Evolutionary conservation across 352 stramenopile species (phyloP).

Genomic region (Pythium volutum): DNA sequence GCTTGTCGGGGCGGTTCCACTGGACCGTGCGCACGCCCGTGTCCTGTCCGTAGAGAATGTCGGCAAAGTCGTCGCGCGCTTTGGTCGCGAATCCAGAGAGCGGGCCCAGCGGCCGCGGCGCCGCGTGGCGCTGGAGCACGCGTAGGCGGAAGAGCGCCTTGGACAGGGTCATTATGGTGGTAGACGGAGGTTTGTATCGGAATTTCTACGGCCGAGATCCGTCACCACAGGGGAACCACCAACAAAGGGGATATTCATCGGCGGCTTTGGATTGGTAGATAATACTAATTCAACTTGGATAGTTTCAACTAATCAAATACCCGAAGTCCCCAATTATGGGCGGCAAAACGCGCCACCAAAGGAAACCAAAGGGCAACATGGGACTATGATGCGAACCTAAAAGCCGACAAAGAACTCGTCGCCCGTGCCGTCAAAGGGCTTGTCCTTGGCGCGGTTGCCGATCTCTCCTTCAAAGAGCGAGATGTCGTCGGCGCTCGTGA

Average conservation of each 20-base stretch:
- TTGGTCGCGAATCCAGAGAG: slow-evolving; percentile 31
- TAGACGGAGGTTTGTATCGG: background rate
- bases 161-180: slow-evolving; percentile 12
- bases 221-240: background rate
- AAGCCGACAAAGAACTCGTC: slow-evolving; percentile 74
- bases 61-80: slow-evolving; percentile 44
- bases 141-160: slow-evolving; percentile 37
- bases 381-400: slow-evolving; percentile 23
- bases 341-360: too few relatives aligned
- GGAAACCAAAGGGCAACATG: background rate
- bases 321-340: background rate
- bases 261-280: slow-evolving; percentile 22
- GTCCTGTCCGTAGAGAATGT: slow-evolving; percentile 80
- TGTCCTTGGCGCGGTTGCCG: slow-evolving; percentile 63
- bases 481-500: slow-evolving; percentile 65
- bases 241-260: background rate
- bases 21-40: slow-evolving; percentile 75
- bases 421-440: slow-evolving; percentile 62
- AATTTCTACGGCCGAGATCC: background rate
- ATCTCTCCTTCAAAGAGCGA: slow-evolving; percentile 78
- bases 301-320: slow-evolving; percentile 35
- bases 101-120: slow-evolving; percentile 18
- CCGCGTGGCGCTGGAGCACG: slow-evolving; percentile 50
- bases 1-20: slow-evolving; percentile 90
- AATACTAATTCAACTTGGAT: slow-evolving; percentile 6